phyloP scores from a whole-genome alignment of 345 rosid species.

The Populus deltoides region DNA sequence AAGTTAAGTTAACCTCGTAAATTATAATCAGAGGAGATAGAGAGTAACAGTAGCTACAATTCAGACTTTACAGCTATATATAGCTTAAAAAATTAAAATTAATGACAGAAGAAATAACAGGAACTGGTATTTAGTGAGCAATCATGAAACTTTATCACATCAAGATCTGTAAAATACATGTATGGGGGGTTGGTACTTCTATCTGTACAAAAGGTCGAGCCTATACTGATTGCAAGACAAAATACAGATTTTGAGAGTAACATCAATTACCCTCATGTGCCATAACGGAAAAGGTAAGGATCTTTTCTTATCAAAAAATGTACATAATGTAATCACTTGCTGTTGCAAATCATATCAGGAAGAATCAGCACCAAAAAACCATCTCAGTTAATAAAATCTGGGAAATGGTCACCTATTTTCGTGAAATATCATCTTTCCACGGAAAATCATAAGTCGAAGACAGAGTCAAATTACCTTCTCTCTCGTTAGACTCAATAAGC shows the following conservation, averaged over 20 bases:
- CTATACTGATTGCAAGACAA: slow-evolving; percentile 6
- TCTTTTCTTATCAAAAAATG: slow-evolving; percentile 12
- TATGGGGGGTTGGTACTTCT: neutral
- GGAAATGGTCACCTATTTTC: slow-evolving; percentile 15
- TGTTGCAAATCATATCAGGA: slow-evolving; percentile 11
- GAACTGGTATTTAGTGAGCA: neutral
- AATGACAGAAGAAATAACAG: neutral
- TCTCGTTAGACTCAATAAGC: slow-evolving; percentile 33
- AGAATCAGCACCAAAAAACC: slow-evolving; percentile 18
- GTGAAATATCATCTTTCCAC: slow-evolving; percentile 18
- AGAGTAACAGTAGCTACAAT: neutral
- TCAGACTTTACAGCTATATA: neutral
- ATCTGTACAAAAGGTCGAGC: slow-evolving; percentile 25
- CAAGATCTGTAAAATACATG: slow-evolving; percentile 13
- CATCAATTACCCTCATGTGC: slow-evolving; percentile 2
- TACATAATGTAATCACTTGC: slow-evolving; percentile 10
- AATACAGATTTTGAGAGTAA: slow-evolving; percentile 4
- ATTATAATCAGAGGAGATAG: neutral
- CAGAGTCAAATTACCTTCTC: slow-evolving; percentile 7
- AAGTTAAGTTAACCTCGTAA: neutral
- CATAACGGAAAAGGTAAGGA: neutral
- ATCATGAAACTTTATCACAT: neutral
- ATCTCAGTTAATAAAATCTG: slow-evolving; percentile 12
- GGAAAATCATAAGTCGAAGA: slow-evolving; percentile 19
- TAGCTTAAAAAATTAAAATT: neutral